Evolutionary conservation across 768 basidiomycete species (phyloP).

Genomic region (Kwoniella dejecticola): DNA sequence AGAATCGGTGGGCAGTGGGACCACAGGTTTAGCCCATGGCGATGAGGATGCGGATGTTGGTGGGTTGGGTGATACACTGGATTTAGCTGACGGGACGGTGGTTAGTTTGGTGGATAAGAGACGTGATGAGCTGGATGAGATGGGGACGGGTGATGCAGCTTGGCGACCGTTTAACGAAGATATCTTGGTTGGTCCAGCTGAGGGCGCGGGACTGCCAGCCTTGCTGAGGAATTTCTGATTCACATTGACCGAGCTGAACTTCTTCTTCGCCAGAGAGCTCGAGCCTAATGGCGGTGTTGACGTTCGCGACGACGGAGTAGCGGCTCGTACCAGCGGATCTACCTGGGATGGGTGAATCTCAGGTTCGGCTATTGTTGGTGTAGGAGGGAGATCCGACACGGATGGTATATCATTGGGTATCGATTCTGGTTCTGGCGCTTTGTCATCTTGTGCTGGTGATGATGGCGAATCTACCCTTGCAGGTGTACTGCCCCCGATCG

Average conservation of each 20-base stretch:
- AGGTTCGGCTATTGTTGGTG: slow-evolving; percentile 14
- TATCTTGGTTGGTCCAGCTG: slow-evolving; percentile 27
- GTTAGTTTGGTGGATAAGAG: slow-evolving; percentile 87
- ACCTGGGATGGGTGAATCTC: slow-evolving; percentile 10
- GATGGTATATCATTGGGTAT: not conserved
- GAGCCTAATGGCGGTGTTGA: slow-evolving; percentile 41
- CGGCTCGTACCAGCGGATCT: slow-evolving; percentile 22
- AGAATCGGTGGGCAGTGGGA: slow-evolving; percentile 12
- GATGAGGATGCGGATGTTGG: slow-evolving; percentile 65
- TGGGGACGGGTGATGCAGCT: slow-evolving; percentile 47
- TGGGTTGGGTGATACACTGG: slow-evolving; percentile 52
- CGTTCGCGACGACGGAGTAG: slow-evolving; percentile 42
- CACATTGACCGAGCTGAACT: slow-evolving; percentile 85
- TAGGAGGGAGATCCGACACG: not conserved
- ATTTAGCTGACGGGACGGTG: slow-evolving; percentile 55
- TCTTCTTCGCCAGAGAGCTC: slow-evolving; percentile 62
- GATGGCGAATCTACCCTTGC: not conserved
- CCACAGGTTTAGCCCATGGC: slow-evolving; percentile 68
- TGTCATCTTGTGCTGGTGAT: not conserved
- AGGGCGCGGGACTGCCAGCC: slow-evolving; percentile 63
- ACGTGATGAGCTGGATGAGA: slow-evolving; percentile 61
- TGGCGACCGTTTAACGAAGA: slow-evolving; percentile 31
- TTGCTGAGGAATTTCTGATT: slow-evolving; percentile 97
- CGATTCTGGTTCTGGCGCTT: not conserved
- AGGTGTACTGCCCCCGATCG: slow-evolving; percentile 3